Percentiles rank a stretch among this genome's conserved stretches.
Conservation (phyloP, 129 eudicot genomes). For the Centella asiatica region DNA sequence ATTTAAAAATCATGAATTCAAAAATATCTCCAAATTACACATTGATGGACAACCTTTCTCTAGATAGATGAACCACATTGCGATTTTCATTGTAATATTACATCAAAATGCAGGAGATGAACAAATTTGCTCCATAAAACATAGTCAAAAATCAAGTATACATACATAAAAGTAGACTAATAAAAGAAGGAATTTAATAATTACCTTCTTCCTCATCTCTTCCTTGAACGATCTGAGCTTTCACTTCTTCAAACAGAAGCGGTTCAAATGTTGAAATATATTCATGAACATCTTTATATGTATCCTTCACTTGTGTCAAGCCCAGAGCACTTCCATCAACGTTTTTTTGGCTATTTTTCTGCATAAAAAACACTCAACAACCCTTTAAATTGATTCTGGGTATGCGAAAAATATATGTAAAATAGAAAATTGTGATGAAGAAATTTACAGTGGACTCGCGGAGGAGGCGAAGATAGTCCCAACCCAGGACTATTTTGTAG, state of each 20-base stretch:
- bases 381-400: not conserved
- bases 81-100: not conserved
- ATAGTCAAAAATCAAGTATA: not conserved
- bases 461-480: constrained; percentile 64
- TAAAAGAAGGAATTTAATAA: not conserved
- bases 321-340: constrained; percentile 35
- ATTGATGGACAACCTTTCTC: not conserved
- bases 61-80: not conserved
- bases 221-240: constrained; percentile 64
- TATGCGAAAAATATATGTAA: not conserved
- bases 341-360: constrained; percentile 19
- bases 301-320: constrained; percentile 56
- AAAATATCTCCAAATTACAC: too few relatives aligned
- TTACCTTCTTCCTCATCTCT: constrained; percentile 62
- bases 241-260: constrained; percentile 88
- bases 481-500: constrained; percentile 73
- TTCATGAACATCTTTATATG: constrained; percentile 62
- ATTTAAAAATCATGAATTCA: not conserved
- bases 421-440: not conserved
- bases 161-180: not conserved
- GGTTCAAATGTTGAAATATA: constrained; percentile 80
- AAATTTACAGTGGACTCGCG: constrained; percentile 35
- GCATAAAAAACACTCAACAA: constrained; percentile 10
- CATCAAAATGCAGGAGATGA: not conserved
- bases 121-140: not conserved